Base-by-base conservation (phyloP, 306 rosid species). In the Dryas alaskensis region DNA sequence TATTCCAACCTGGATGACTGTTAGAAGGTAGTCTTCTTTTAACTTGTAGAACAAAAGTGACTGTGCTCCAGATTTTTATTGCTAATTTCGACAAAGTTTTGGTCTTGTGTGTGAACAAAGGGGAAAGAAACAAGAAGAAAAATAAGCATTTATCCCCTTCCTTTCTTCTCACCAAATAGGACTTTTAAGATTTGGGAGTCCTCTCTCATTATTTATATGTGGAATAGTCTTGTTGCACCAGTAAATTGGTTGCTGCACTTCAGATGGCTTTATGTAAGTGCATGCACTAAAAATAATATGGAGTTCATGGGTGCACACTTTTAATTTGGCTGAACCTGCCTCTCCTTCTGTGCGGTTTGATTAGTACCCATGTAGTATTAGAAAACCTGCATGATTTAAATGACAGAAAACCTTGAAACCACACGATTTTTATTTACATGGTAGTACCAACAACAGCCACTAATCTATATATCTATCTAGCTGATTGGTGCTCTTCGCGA, bases 401-500 rank as follows among this genome's bases (percentile, higher is more conserved):
- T 9, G 37, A 12, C 3, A 16, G 59, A 10, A 17, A 69, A 39
- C 47, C 50, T 52, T 53, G 60, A 39, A 17, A 40, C 44, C 4
- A 3, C 48, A 10, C 60, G 8, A 42, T 74, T 50, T 51, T 40
- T 7, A 51, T 7, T 10, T 14, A 39, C 10, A 10, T 43, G 39
- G 70, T 39, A 37, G 8, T 14, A 37, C 5, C 4, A 63, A 2
- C 14, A 40, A 42, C 52, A 5, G 27, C 5, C 16, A 60, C 42
- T 54, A 69, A 22, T 37, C 25, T 72, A 3, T 55, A 37, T 70
- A 5, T 53, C 45, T 44, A 9, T 66, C 7, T 60, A 67, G 57
- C 61, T 69, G 70, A 67, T 65, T 65, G 49, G 58, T 55, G 25
- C 79, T 59, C 10, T 54, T 25, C 44, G 39, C 16, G 2, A 19